Evolutionary conservation across 305 asterid genomes (phyloP), one percentile per base, ranked within the genome.

Genomic region (Fraxinus nigra): DNA sequence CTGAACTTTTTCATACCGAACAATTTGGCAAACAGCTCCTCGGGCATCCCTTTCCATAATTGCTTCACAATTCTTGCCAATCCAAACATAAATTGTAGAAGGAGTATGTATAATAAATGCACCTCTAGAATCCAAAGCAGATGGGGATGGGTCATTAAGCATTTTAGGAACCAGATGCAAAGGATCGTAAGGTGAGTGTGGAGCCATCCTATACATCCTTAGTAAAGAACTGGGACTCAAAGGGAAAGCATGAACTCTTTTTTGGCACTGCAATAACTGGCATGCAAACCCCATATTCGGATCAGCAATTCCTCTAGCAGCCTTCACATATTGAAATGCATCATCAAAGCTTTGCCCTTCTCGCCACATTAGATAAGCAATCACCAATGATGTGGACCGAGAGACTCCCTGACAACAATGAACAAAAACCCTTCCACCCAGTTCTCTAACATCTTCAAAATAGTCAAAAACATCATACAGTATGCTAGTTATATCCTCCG

Each of bases 361-460:
- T 79, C 89, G 94, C 99, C 99, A 96, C 99, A 96, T 96, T 33
- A 96, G 94, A 84, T 96, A 96, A 0, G 99, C 99, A 78, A 96
- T 94, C 59, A 96, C 99, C 90, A 96, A 85, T 2, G 99, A 96
- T 35, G 98, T 91, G 43, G 99, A 96, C 48, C 99, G 86, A 63
- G 99, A 96, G 65, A 96, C 97, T 14, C 99, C 99, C 75, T 93
- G 95, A 82, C 94, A 93, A 83, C 98, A 96, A 75, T 96, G 99
- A 43, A 96, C 91, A 81, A 88, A 90, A 79, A 90, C 89, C 65
- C 86, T 84, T 37, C 91, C 91, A 70, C 81, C 82, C 67, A 82
- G 91, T 79, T 85, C 90, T 75, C 89, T 84, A 76, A 90, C 92
- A 81, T 90, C 87, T 84, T 90, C 92, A 77, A 90, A 90, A 86